phyloP scores from a whole-genome alignment of 192 early-diverging fungal genomes.

The Chytriomyces sp. region DNA sequence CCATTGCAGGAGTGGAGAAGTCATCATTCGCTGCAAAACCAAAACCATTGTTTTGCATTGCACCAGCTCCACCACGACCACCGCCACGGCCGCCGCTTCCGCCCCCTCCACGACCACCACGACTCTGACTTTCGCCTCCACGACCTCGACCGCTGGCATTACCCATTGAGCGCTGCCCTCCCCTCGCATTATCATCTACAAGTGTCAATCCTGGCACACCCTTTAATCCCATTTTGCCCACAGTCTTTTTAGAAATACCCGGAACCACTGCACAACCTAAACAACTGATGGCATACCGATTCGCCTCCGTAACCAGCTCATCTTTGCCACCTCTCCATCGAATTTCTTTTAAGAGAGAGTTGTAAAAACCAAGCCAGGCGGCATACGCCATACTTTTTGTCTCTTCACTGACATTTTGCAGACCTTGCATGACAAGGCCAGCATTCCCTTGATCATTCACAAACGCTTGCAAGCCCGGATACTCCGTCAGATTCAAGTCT shows the following conservation, averaged over 20 bases:
- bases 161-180: constrained; percentile 1
- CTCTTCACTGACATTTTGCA: constrained; percentile 1
- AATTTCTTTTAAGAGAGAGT: constrained; percentile 19
- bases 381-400: constrained; percentile 29
- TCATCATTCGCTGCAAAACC: not conserved
- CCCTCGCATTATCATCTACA: not conserved
- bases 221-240: constrained; percentile 50
- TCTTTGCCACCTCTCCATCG: constrained; percentile 18
- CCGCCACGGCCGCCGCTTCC: not conserved
- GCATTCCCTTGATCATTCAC: not conserved
- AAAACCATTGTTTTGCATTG: not conserved
- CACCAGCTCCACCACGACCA: not conserved
- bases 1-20: not conserved
- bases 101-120: not conserved
- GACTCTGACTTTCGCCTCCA: not conserved
- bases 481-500: not conserved
- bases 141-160: not conserved
- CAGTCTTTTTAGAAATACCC: constrained; percentile 34
- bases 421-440: not conserved
- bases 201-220: constrained; percentile 39
- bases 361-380: constrained; percentile 41
- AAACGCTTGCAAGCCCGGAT: not conserved
- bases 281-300: constrained; percentile 23
- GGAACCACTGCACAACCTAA: constrained; percentile 29
- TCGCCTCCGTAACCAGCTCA: constrained; percentile 32